Base-by-base conservation (phyloP, 2,329 filamentous ascomycete species). In the Dendrostoma leiphaemia region DNA sequence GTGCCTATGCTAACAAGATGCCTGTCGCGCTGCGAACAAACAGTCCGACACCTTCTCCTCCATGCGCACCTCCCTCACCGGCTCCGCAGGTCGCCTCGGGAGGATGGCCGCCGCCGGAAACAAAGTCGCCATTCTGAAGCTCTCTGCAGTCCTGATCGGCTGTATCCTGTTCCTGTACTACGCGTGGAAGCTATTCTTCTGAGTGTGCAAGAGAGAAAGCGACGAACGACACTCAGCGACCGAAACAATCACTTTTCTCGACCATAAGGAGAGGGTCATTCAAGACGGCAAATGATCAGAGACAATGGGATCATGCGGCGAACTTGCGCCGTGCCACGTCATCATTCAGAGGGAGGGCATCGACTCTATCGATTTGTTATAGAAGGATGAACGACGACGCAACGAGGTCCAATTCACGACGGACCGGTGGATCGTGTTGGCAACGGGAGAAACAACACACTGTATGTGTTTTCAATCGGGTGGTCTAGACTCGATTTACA, bases 31-130 rank as follows among this genome's bases (percentile, higher is more conserved):
- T 35, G n/a, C 13, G 4, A 19, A 45, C n/a, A 51, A 44, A 61
- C 60, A 94, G 88, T 88, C 82, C 69, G 91, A 97, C 63, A 94
- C 91, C 23, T 97, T 99, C 73, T 93, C 90, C 57, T 88, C 85
- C 64, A 91, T 99, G 82, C 82, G 84, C 32, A 86, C 87, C 13
- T 87, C 86, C 60, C 76, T 99, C 57, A 93, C 91, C 69, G 91
- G 91, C 40, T 95, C 89, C 60, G 91, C 91, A 12, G 79, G 82
- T 46, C 83, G 94, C 12, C 74, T 99, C 44, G 90, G 88, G 21
- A 85, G 91, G 58, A 97, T 97, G 91, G 94, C 94, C 43, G 86
- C 87, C 48, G 85, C 86, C 51, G 94, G 94, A 48, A 96, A 97
- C 73, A 93, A 91, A 64, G 83, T 96, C 37, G 93, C 94, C 15